These are phyloP conservation scores for Phytophthora citrophthora DNA, from an alignment of 352 stramenopile species.

Conservation along the genomic window DNA sequence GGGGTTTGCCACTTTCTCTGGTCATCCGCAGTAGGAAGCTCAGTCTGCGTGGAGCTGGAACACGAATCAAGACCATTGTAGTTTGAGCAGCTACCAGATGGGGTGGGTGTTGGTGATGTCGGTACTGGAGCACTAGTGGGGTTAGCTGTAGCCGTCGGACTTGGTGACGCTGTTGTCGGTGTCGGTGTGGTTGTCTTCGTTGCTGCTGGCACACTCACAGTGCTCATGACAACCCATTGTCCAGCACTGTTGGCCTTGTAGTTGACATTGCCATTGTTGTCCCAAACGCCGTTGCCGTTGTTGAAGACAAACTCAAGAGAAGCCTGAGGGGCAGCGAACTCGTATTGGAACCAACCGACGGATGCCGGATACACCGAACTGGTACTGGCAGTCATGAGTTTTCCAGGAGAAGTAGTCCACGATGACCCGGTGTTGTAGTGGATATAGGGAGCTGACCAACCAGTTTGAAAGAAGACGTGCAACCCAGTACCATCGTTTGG, in stretches of 20 bases:
- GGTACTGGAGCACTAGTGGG: constrained; percentile 17
- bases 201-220: constrained; percentile 28
- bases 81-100: constrained; percentile 36
- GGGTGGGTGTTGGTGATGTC: constrained; percentile 25
- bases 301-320: constrained; percentile 56
- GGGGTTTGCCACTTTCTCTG: constrained; percentile 55
- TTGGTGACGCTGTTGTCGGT: constrained; percentile 14
- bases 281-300: constrained; percentile 48
- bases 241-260: constrained; percentile 47
- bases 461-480: constrained; percentile 46
- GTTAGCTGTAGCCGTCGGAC: constrained; percentile 9
- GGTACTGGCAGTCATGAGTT: constrained; percentile 34
- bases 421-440: constrained; percentile 36
- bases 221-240: constrained; percentile 44
- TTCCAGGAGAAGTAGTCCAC: constrained; percentile 43
- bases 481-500: constrained; percentile 41
- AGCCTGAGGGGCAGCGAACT: constrained; percentile 23
- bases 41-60: constrained; percentile 23
- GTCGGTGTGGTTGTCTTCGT: constrained; percentile 10
- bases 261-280: constrained; percentile 51
- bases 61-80: constrained; percentile 45
- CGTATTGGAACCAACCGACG: constrained; percentile 46
- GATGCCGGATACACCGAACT: constrained; percentile 23
- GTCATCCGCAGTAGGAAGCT: constrained; percentile 30
- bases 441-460: constrained; percentile 41